Percentiles rank a stretch among this genome's conserved stretches.
These are phyloP conservation scores for Gossypium gossypioides DNA, from an alignment of 441 rosid species.

Conservation along the genomic window DNA sequence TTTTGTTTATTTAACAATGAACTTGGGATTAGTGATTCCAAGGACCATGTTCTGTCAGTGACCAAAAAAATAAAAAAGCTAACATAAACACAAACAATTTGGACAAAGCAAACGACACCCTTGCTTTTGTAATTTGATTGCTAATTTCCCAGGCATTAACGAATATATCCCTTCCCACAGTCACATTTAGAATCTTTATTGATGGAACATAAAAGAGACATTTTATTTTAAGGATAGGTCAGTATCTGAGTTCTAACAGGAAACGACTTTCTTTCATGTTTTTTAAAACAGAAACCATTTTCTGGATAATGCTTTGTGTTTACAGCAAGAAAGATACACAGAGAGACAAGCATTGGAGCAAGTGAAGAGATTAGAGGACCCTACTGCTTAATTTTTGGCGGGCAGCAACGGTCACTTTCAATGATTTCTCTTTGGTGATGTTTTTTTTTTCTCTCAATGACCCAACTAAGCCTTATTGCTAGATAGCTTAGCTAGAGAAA, in stretches of 20 bases:
- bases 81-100: not conserved
- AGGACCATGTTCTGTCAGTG: constrained; percentile 2
- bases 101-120: not conserved
- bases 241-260: not conserved
- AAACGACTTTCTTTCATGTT: not conserved
- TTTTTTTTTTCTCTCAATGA: constrained; percentile 32
- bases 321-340: constrained; percentile 15
- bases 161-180: no score
- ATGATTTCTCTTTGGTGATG: constrained; percentile 50
- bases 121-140: not conserved
- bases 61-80: not conserved
- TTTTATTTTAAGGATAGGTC: no score
- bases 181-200: no score
- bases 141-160: not conserved
- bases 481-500: constrained; percentile 19
- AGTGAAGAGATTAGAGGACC: constrained; percentile 57
- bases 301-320: constrained; percentile 15
- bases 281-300: constrained; percentile 11
- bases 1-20: not conserved
- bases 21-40: constrained; percentile 10
- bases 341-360: constrained; percentile 24
- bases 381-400: constrained; percentile 74
- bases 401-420: constrained; percentile 70
- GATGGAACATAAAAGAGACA: no score
- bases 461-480: constrained; percentile 39